Conservation (phyloP, 2,329 filamentous ascomycete genomes). For the Stagonosporopsis vannaccii region DNA sequence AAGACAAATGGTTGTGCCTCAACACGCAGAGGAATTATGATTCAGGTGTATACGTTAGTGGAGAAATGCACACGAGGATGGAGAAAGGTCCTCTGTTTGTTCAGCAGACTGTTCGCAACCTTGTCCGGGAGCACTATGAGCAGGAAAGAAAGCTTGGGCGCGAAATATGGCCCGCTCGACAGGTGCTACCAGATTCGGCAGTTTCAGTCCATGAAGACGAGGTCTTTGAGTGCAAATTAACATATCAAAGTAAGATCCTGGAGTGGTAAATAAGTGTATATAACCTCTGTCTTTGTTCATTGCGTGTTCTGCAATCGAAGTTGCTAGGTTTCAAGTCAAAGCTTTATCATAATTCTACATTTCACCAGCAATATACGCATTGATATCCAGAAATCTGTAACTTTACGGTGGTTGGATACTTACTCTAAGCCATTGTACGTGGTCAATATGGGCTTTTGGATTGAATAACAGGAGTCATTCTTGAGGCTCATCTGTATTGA, state of each 20-base stretch:
- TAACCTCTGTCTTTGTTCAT: too few species aligned
- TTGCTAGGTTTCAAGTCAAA: too few species aligned
- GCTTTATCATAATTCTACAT: too few species aligned
- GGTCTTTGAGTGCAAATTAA: slow-evolving; percentile 20
- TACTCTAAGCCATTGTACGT: too few species aligned
- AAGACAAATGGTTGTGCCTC: slow-evolving; percentile 67
- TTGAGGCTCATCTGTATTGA: too few species aligned
- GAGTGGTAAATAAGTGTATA: neutral
- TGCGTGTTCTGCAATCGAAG: too few species aligned
- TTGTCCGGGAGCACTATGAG: slow-evolving; percentile 42
- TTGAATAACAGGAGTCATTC: too few species aligned
- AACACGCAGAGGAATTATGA: slow-evolving; percentile 58
- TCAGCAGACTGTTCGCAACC: slow-evolving; percentile 58
- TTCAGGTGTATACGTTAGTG: slow-evolving; percentile 66
- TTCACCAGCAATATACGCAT: too few species aligned
- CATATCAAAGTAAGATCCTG: neutral
- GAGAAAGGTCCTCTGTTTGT: slow-evolving; percentile 65
- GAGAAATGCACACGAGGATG: slow-evolving; percentile 65
- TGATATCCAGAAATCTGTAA: too few species aligned
- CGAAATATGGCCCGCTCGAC: slow-evolving; percentile 38
- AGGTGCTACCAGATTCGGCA: slow-evolving; percentile 55
- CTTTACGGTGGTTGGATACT: too few species aligned
- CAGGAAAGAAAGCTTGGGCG: slow-evolving; percentile 12
- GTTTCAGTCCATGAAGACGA: slow-evolving; percentile 57
- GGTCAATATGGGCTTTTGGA: too few species aligned